Evolutionary conservation across 1,284 basidiomycete genomes (phyloP), one percentile per base, ranked within the genome.

Genomic region (Cronartium ribicola): DNA sequence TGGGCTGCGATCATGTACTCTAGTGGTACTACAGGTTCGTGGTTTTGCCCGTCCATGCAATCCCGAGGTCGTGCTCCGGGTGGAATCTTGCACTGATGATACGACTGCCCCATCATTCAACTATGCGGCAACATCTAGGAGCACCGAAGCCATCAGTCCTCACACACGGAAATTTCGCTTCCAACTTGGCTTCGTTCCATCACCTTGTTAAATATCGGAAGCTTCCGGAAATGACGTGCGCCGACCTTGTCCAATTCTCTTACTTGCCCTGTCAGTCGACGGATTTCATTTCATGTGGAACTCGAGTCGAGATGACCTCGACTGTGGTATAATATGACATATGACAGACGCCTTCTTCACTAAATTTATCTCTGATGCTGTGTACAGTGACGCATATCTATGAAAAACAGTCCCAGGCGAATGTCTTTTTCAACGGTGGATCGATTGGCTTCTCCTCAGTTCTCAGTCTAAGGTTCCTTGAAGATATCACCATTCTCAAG

Each of bases 191-290:
- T 43, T 51, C 63, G 3, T 44, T 72, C 8, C 51, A 65, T 36
- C 14, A 46, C 40, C 46, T 72, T 39, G 63, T 66, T 5, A n/a
- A 60, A 46, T 22, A 65, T 43, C 46, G 57, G 57, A 48, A 44
- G 51, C 43, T 65, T 10, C 37, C 39, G 55, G 40, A 65, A 57
- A 61, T 72, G 48, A 39, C 20, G 29, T 57, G 44, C 22, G 43
- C 43, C 43, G 63, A 72, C 17, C 63, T 72, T 17, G 63, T 72
- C 20, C 70, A 72, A 17, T 72, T 72, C 43, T 72, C 70, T 43
- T 66, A 72, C 39, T 59, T 72, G 44, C 70, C 70, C n/a, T 64
- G 70, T 72, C 62, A 72, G 70, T 66, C 64, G 37, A 36, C 7
- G 17, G 17, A 29, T 46, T 55, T 11, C 11, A 64, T 64, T n/a